Evolutionary conservation across 805 yeast genomes (phyloP), one percentile per base, ranked within the genome.

Genomic region (Kuraishia ogatae): DNA sequence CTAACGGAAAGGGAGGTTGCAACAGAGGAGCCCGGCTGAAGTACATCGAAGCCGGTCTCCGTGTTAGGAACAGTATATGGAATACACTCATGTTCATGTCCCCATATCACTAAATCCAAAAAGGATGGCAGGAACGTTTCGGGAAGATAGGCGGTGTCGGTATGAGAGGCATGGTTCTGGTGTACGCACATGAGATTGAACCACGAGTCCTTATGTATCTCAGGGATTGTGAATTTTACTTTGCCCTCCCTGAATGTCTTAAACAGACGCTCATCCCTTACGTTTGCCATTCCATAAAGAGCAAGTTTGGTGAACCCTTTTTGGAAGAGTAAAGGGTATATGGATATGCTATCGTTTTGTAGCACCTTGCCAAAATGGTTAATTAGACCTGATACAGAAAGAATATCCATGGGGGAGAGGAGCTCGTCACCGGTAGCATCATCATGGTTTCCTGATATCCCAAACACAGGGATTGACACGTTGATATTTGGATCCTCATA

Each of bases 11-110:
- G 73, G 2, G 96, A 85, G 0, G 99, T 94, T 0, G 96, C 97
- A 19, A 94, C 87, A 0, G 97, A 87, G 1, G 97, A 89, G 0
- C 99, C 99, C 0, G 97, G 94, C 66, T 91, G 97, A 46, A 94
- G 74, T 0, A 91, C 90, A 55, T 82, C 82, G 64, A 93, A 90
- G 1, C 85, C 86, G 2, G 78, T 79, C 11, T 76, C 77, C 1
- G 81, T 73, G 62, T 86, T 85, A 50, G 73, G 73, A 1, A 75
- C 78, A 0, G 96, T 82, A 56, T 80, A 81, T 0, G 93, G 89
- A 3, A 85, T 77, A 64, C 97, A 90, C 66, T 94, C 97, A 69
- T 94, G 99, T 66, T 94, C 99, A 68, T 94, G 99, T 19, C 99
- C 99, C 99, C 99, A 94, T 1, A 92, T 71, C 0, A 94, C 84